Conservation (phyloP, 495 filamentous ascomycete species). For the Entonaema liquescens region DNA sequence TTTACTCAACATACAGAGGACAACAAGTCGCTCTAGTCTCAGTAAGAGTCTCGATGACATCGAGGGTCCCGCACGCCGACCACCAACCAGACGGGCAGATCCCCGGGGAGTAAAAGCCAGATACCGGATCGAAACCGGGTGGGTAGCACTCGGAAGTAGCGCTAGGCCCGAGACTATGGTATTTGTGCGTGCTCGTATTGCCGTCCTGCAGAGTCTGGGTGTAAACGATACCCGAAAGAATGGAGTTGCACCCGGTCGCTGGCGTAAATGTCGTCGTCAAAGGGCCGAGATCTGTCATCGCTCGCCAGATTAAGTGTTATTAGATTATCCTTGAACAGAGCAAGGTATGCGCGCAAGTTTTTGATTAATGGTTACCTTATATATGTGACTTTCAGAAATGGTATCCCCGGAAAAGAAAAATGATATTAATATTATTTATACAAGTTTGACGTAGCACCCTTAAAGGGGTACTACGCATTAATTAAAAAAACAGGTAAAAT, state of each 20-base stretch:
- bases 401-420: not conserved
- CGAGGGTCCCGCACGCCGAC: not conserved
- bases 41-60: not conserved
- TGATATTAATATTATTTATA: not conserved
- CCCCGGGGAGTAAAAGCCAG: slow-evolving; percentile 11
- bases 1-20: not conserved
- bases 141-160: slow-evolving; percentile 16
- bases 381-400: not conserved
- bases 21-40: slow-evolving; percentile 15
- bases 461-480: too few relatives aligned
- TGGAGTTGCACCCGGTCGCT: slow-evolving; percentile 1
- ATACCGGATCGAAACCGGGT: not conserved
- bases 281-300: slow-evolving; percentile 11
- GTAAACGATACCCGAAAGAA: slow-evolving; percentile 6
- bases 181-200: slow-evolving; percentile 6
- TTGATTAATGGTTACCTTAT: too few relatives aligned
- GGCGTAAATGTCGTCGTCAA: slow-evolving; percentile 22
- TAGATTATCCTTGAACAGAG: too few relatives aligned
- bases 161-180: slow-evolving; percentile 13
- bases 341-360: not conserved
- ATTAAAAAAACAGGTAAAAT: too few relatives aligned
- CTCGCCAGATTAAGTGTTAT: not conserved
- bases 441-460: too few relatives aligned
- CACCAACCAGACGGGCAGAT: slow-evolving; percentile 17
- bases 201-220: slow-evolving; percentile 15